Conservation (phyloP, 2,329 filamentous ascomycete genomes). For the Volutella citrinella region DNA sequence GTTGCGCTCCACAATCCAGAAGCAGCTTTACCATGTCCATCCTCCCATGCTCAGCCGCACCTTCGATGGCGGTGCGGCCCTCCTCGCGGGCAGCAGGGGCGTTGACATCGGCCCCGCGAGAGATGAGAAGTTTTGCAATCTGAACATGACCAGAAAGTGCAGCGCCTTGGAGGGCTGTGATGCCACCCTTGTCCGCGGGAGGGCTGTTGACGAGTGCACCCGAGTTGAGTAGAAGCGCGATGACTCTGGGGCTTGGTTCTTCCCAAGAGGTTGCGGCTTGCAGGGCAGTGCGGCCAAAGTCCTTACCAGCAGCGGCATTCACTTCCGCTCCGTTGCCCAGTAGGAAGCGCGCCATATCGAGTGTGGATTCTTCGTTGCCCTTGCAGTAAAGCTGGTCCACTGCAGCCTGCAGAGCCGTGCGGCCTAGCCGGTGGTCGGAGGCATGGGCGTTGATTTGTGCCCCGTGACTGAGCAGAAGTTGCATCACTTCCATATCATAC, state of each 20-base stretch:
- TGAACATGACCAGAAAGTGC: constrained; percentile 1
- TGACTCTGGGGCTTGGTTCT: not conserved
- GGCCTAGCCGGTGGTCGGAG: not conserved
- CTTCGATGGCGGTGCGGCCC: constrained; percentile 7
- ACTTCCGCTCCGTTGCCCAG: not conserved
- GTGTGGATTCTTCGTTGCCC: not conserved
- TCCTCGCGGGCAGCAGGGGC: not conserved
- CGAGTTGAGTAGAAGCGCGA: constrained; percentile 3
- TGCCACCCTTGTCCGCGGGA: not conserved
- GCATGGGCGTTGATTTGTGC: constrained; percentile 1
- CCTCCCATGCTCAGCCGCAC: constrained; percentile 8
- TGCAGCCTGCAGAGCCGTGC: not conserved
- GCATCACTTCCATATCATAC: not conserved
- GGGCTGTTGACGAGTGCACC: constrained; percentile 3
- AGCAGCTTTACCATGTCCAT: constrained; percentile 6
- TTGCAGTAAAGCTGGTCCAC: not conserved
- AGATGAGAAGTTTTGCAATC: not conserved
- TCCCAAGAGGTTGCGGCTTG: not conserved
- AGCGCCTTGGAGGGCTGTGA: constrained; percentile 6
- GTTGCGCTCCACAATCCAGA: not conserved
- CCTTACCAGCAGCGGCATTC: not conserved
- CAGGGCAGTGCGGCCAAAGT: constrained; percentile 1
- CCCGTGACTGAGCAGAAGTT: not conserved
- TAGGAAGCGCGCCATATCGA: not conserved
- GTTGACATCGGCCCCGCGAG: not conserved